These are phyloP conservation scores for Colletotrichum eleusines DNA, from an alignment of 2,329 filamentous ascomycete species.

Conservation along the genomic window DNA sequence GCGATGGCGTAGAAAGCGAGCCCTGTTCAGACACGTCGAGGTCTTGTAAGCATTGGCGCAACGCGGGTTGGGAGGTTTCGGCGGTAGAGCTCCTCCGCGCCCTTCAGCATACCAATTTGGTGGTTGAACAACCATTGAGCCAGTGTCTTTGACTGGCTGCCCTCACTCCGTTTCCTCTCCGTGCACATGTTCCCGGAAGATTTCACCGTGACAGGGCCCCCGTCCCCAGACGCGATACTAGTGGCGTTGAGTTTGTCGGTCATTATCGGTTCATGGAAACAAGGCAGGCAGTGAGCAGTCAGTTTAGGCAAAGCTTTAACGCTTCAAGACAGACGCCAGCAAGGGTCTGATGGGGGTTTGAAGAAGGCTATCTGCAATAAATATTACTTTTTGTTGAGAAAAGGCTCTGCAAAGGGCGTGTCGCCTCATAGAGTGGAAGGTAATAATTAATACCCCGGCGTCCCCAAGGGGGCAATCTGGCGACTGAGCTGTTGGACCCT, in stretches of 20 bases:
- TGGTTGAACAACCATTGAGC: conserved; percentile 12
- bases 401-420: neutral
- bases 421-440: conserved; percentile 11
- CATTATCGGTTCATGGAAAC: neutral
- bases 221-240: neutral
- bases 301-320: neutral
- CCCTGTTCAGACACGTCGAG: neutral
- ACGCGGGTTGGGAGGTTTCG: neutral
- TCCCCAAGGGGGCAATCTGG: conserved; percentile 8
- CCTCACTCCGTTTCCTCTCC: neutral
- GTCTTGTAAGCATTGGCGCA: conserved; percentile 8
- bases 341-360: neutral
- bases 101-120: conserved; percentile 7
- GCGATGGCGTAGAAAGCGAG: neutral
- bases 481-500: conserved; percentile 12
- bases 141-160: neutral
- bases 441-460: neutral
- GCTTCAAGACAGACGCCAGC: conserved; percentile 1
- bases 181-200: neutral
- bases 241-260: neutral
- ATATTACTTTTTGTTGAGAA: neutral
- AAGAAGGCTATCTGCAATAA: neutral
- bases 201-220: neutral
- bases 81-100: neutral
- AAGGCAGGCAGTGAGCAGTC: neutral